These are phyloP conservation scores for Colletotrichum sidae DNA, from an alignment of 2,329 filamentous ascomycete species.

Conservation along the genomic window DNA sequence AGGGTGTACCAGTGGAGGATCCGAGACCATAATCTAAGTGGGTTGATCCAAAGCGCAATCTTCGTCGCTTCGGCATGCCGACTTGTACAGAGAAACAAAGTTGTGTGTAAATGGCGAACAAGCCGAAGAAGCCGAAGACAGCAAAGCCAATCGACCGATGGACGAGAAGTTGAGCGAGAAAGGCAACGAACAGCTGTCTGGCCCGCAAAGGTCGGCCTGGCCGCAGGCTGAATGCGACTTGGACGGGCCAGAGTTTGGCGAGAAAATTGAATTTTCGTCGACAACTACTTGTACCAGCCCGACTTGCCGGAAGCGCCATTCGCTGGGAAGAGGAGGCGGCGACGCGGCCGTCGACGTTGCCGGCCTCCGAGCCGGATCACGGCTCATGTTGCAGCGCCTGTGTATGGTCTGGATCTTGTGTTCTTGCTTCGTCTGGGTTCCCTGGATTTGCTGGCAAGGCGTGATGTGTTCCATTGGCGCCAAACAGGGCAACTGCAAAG, in stretches of 20 bases:
- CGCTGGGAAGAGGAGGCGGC: no score
- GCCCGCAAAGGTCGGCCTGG: constrained; percentile 7
- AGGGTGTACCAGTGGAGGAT: constrained; percentile 4
- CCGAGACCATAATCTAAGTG: constrained; percentile 2
- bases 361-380: no score
- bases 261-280: background rate
- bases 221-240: background rate
- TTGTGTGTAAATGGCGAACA: constrained; percentile 10
- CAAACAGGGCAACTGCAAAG: background rate
- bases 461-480: background rate
- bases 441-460: background rate
- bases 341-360: no score
- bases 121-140: constrained; percentile 16
- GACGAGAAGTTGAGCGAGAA: background rate
- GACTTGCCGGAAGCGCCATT: no score
- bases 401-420: background rate
- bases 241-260: background rate
- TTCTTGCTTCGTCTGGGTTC: background rate
- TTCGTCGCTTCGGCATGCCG: constrained; percentile 11
- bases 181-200: no score
- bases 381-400: background rate
- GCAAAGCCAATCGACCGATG: background rate
- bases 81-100: constrained; percentile 10
- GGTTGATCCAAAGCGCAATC: constrained; percentile 11
- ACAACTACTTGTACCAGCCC: background rate